Conservation (phyloP, 139 green algal genomes). For the Coelastrella sp. region DNA sequence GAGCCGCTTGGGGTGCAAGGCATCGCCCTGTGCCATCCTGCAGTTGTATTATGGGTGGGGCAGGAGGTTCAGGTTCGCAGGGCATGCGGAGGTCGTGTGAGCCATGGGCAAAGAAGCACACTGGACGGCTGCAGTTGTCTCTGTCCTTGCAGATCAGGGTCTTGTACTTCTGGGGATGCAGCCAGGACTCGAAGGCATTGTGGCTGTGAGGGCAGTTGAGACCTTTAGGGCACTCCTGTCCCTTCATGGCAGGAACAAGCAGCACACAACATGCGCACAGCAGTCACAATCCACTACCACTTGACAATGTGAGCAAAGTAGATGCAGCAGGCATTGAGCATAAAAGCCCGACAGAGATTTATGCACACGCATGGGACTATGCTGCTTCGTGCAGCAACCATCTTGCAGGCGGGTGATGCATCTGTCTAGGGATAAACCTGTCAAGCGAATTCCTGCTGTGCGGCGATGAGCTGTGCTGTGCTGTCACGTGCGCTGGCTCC, state of each 20-base stretch:
- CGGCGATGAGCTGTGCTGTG: too few relatives aligned
- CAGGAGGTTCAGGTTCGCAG: not conserved
- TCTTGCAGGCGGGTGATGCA: too few relatives aligned
- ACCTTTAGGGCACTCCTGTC: not conserved
- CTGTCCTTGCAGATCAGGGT: constrained; percentile 37
- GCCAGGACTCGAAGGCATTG: constrained; percentile 34
- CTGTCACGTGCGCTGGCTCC: constrained; percentile 38
- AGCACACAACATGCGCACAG: not conserved
- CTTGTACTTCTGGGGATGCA: constrained; percentile 28
- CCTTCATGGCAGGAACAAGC: not conserved
- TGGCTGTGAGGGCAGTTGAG: constrained; percentile 18
- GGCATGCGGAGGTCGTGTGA: constrained; percentile 32
- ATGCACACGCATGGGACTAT: too few relatives aligned
- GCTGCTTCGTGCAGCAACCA: too few relatives aligned
- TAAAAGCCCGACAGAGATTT: not conserved
- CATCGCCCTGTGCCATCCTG: not conserved
- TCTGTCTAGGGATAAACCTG: not conserved
- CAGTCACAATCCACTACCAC: too few relatives aligned
- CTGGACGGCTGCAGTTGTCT: not conserved
- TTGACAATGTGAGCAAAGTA: not conserved
- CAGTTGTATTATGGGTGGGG: not conserved
- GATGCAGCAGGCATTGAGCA: constrained; percentile 47
- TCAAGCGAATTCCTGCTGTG: not conserved
- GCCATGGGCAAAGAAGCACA: constrained; percentile 42
- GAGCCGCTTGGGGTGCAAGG: not conserved